Evolutionary conservation across 768 basidiomycete genomes (phyloP).

Genomic region (Dendrothele bispora): DNA sequence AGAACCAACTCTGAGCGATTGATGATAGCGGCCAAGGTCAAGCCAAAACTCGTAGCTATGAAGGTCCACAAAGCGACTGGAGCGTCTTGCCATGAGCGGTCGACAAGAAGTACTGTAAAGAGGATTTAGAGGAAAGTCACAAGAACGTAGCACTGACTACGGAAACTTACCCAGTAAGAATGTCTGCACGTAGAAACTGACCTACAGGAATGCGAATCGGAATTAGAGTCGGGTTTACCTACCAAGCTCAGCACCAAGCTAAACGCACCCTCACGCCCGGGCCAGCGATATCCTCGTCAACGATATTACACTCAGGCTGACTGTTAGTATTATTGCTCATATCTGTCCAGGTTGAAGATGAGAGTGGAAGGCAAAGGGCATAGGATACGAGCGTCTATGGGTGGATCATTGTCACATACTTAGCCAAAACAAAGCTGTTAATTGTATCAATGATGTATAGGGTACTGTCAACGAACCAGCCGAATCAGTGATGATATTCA

Average conservation of each 20-base stretch:
- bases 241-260: no score
- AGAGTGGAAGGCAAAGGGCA: no score
- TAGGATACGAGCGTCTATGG: no score
- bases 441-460: no score
- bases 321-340: no score
- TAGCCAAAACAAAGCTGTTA: no score
- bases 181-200: slow-evolving; percentile 29
- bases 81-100: slow-evolving; percentile 40
- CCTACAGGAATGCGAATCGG: not conserved
- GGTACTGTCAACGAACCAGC: no score
- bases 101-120: slow-evolving; percentile 34
- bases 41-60: slow-evolving; percentile 38
- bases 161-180: slow-evolving; percentile 23
- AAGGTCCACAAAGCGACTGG: slow-evolving; percentile 43
- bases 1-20: slow-evolving; percentile 29
- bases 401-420: no score
- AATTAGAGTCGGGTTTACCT: not conserved
- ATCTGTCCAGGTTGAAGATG: no score
- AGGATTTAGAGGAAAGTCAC: slow-evolving; percentile 17
- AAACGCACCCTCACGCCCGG: slow-evolving; percentile 2
- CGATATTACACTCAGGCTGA: no score
- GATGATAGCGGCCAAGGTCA: slow-evolving; percentile 37
- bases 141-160: slow-evolving; percentile 17
- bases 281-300: slow-evolving; percentile 4
- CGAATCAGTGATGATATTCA: no score